Evolutionary conservation across 106 monocot genomes (phyloP).

Genomic region (Ottelia alismoides): DNA sequence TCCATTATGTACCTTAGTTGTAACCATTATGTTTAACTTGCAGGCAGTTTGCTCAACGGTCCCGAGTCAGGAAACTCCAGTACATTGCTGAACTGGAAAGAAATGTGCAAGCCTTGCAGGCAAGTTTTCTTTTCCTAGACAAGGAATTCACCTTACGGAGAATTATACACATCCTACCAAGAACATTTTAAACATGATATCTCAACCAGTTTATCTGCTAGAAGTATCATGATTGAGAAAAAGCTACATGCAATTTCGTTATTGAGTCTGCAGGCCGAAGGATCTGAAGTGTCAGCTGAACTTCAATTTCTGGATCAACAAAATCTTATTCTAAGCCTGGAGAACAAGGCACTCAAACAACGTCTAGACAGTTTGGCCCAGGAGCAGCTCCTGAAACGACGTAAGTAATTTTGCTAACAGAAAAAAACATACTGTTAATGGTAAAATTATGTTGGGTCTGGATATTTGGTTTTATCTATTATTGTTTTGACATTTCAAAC

Average conservation of each 20-base stretch:
- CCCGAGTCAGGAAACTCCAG: slow-evolving; percentile 81
- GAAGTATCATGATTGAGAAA: too few relatives aligned
- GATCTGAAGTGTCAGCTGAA: slow-evolving; percentile 72
- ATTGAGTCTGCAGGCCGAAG: slow-evolving; percentile 43
- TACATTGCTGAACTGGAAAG: slow-evolving; percentile 90
- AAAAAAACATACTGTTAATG: too few relatives aligned
- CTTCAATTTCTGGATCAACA: slow-evolving; percentile 70
- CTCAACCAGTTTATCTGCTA: too few relatives aligned
- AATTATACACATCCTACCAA: neutral
- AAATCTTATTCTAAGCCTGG: slow-evolving; percentile 77
- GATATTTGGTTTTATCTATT: neutral
- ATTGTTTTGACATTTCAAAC: too few relatives aligned
- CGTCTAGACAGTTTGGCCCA: slow-evolving; percentile 66
- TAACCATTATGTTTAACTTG: too few relatives aligned
- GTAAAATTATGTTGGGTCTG: too few relatives aligned
- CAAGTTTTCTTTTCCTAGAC: slow-evolving; percentile 11
- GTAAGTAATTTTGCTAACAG: slow-evolving; percentile 23
- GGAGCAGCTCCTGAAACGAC: slow-evolving; percentile 68
- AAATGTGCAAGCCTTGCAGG: slow-evolving; percentile 73
- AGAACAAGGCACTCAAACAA: slow-evolving; percentile 83
- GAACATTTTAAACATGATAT: too few relatives aligned
- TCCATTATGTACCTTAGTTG: too few relatives aligned
- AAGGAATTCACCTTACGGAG: neutral
- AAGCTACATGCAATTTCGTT: neutral
- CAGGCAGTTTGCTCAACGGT: slow-evolving; percentile 91